A percentile compares a stretch with the other conserved stretches of the same genome.
Evolutionary conservation across 2,329 filamentous ascomycete genomes (phyloP).

Genomic region (Claviceps pazoutovae): DNA sequence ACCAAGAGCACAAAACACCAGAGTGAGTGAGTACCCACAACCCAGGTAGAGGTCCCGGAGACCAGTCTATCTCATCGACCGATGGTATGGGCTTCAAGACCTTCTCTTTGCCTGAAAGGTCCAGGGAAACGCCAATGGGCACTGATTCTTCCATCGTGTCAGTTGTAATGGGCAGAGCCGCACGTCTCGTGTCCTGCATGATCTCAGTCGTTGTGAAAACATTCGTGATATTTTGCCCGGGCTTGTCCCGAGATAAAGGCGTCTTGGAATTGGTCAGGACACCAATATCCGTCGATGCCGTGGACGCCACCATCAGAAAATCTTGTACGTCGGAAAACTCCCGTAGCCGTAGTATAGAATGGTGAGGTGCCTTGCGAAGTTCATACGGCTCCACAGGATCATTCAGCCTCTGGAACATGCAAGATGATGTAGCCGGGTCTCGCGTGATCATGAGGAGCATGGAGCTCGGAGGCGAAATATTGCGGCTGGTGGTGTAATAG

Average conservation of each 20-base stretch:
- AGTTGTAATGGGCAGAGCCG: conserved; percentile 54
- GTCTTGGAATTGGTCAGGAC: conserved; percentile 61
- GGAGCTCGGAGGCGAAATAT: conserved; percentile 45
- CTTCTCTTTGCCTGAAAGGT: conserved; percentile 70
- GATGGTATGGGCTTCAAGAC: conserved; percentile 64
- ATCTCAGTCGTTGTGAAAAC: conserved; percentile 63
- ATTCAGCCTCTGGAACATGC: conserved; percentile 58
- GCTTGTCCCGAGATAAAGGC: conserved; percentile 47
- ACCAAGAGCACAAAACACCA: conserved; percentile 75
- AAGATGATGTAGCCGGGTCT: conserved; percentile 39
- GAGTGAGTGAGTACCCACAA: conserved; percentile 81
- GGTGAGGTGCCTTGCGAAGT: conserved; percentile 53
- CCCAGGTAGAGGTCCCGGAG: conserved; percentile 66
- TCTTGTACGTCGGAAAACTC: conserved; percentile 74
- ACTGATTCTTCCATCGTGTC: conserved; percentile 51
- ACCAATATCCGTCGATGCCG: conserved; percentile 64
- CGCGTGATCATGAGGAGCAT: conserved; percentile 70
- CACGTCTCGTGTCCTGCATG: conserved; percentile 59
- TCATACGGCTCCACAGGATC: conserved; percentile 65
- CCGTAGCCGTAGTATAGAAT: conserved; percentile 63
- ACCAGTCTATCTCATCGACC: conserved; percentile 65
- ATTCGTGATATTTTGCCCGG: conserved; percentile 44
- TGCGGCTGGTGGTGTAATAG: conserved; percentile 57
- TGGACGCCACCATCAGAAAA: conserved; percentile 68
- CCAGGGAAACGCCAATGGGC: conserved; percentile 65